phyloP scores from a whole-genome alignment of 441 rosid genomes.

The Brassica hybrid region DNA sequence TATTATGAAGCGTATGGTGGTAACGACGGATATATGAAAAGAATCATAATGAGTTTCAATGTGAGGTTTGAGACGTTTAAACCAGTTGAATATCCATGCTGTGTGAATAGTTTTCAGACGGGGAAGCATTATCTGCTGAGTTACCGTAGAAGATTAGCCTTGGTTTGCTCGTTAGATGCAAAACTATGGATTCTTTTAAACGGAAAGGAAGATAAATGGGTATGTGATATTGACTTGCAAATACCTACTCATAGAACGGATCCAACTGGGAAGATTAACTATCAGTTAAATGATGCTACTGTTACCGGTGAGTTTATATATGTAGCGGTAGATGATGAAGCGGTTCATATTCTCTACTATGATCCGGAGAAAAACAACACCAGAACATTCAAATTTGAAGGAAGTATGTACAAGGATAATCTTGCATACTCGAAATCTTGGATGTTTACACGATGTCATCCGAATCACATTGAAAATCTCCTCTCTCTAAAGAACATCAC shows the following conservation, averaged over 20 bases:
- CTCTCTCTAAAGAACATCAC: neutral
- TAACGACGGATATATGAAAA: neutral
- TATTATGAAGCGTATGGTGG: neutral
- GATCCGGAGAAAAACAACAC: neutral
- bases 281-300: neutral
- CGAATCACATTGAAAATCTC: neutral
- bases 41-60: neutral
- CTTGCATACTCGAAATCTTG: neutral
- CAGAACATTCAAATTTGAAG: neutral
- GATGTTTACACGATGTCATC: neutral
- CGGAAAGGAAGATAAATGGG: neutral
- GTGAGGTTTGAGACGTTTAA: neutral
- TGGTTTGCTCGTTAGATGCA: neutral
- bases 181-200: neutral
- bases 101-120: neutral
- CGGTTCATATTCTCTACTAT: neutral
- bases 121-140: neutral
- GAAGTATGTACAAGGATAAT: neutral
- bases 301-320: neutral
- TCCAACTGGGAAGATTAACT: neutral
- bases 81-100: neutral
- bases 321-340: neutral
- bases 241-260: neutral
- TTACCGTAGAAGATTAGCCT: neutral
- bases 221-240: neutral